Evolutionary conservation across 768 basidiomycete genomes (phyloP), one percentile per base, ranked within the genome.

Genomic region (Melanogaster broomeanus): DNA sequence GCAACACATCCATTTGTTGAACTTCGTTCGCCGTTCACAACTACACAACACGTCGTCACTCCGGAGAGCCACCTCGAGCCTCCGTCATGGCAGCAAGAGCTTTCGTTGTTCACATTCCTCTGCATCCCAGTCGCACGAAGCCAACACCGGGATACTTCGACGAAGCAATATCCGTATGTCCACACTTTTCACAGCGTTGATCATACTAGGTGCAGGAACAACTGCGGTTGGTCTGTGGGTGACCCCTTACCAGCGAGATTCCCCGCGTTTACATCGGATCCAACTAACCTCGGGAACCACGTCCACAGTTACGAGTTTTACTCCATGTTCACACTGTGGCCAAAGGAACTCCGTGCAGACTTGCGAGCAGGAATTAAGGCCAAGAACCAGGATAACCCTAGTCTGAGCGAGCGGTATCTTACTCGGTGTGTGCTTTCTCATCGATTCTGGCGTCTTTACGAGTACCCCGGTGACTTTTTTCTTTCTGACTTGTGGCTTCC

Each of bases 301-400:
- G 31, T 5, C 31, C 13, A 41, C 55, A 85, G 84, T 22, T 82
- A 80, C 58, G 73, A 80, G n/a, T 71, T 84, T 39, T 86, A 82
- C 61, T 66, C 67, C 7, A 72, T 76, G 11, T 71, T 87, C 67
- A 82, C 81, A 0, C 74, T 84, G 53, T 90, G 87, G 87, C 88
- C 88, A 2, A 61, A 64, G 11, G 80, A 83, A 56, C 66, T 90
- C 3, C 79, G 85, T 5, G 64, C 69, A 27, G 86, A 89, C 66
- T 73, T 90, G 30, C 83, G 86, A 6, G 77, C 75, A 3, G 88
- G 84, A 3, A 73, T 90, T 38, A 77, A 77, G 51, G 85, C 85
- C 3, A 85, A 79, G 60, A 70, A 81, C 46, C 77, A 81, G 49
- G 81, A 78, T 2, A 80, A 90, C 61, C 58, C 77, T 10, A 69